Evolutionary conservation across 2,329 filamentous ascomycete genomes (phyloP), one percentile per base, ranked within the genome.

Genomic region (Calycina herbarum): DNA sequence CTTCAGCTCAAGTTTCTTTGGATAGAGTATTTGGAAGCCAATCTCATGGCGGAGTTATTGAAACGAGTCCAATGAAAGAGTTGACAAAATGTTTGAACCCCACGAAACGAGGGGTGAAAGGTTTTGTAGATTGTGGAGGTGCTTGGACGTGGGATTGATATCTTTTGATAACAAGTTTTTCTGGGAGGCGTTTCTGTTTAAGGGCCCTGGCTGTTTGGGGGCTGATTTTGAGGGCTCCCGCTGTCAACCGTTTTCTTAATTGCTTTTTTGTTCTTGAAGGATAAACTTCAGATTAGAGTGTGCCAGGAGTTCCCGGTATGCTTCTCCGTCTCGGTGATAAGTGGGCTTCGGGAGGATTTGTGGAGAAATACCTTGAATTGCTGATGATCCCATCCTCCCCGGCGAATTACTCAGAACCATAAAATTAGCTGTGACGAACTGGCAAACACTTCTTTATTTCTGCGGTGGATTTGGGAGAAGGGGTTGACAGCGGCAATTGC

Each of bases 251-350:
- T 11, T 24, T 51, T 11, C 7, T 51, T 51, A 2, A 51, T 38
- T 38, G 10, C 35, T 38, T 38, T 38, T 38, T 38, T 38, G 35
- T 38, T 38, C 3, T 38, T 11, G 35, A 3, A 51, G 45, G 45
- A 27, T 24, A 51, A 51, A 51, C 45, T 51, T 51, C 45, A 51
- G 45, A 51, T 51, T 51, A 51, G n/a, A 51, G n/a, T 51, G 20
- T 51, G 27, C 45, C 45, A 15, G 45, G 45, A 20, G 2, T 5
- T 24, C 45, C 45, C 45, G 45, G 45, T 51, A 10, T 24, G n/a
- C 45, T 51, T 51, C 20, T 27, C 20, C 45, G 45, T 51, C 45
- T 51, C 45, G 45, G 45, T 27, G 20, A 51, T 51, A 51, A 51
- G 45, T 20, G 20, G 45, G 20, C n/a, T 51, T 51, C 45, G 45